Conservation (phyloP, 768 basidiomycete genomes). For the Mycena albidolilacea region DNA sequence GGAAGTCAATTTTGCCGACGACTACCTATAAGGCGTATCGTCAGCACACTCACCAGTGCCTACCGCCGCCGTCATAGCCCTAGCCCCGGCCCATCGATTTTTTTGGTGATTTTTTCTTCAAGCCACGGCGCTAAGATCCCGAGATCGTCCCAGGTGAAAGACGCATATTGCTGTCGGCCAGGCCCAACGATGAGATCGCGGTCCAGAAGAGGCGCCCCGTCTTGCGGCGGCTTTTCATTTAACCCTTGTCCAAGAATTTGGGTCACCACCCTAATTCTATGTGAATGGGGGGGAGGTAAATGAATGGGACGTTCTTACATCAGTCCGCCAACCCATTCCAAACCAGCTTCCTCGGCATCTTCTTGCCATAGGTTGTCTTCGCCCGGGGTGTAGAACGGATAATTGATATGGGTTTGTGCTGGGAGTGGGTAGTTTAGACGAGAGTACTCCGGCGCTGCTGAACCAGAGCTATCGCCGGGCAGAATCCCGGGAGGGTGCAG, state of each 20-base stretch:
- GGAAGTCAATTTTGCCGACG: conserved; percentile 15
- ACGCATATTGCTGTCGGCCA: conserved; percentile 74
- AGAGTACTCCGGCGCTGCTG: conserved; percentile 50
- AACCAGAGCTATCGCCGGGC: conserved; percentile 45
- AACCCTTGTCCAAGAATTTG: conserved; percentile 68
- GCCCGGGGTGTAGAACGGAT: conserved; percentile 82
- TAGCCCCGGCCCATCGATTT: conserved; percentile 80
- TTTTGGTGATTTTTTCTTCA: conserved; percentile 72
- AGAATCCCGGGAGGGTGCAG: conserved; percentile 80
- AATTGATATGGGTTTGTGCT: conserved; percentile 66
- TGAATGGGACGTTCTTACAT: conserved; percentile 62
- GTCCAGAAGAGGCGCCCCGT: conserved; percentile 59
- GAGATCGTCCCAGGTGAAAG: conserved; percentile 80
- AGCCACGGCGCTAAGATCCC: conserved; percentile 86
- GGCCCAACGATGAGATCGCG: conserved; percentile 62
- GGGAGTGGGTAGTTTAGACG: conserved; percentile 73
- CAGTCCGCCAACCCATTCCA: conserved; percentile 81
- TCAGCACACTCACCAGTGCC: not conserved
- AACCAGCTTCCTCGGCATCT: conserved; percentile 69
- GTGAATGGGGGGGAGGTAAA: conserved; percentile 20
- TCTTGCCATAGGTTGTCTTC: conserved; percentile 79
- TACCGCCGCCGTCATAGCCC: conserved; percentile 58
- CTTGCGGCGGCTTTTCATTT: conserved; percentile 50
- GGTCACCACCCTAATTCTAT: conserved; percentile 67
- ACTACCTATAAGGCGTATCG: conserved; percentile 5